Evolutionary conservation across 2,329 filamentous ascomycete species (phyloP).

Genomic region (Epichloe hybrida): DNA sequence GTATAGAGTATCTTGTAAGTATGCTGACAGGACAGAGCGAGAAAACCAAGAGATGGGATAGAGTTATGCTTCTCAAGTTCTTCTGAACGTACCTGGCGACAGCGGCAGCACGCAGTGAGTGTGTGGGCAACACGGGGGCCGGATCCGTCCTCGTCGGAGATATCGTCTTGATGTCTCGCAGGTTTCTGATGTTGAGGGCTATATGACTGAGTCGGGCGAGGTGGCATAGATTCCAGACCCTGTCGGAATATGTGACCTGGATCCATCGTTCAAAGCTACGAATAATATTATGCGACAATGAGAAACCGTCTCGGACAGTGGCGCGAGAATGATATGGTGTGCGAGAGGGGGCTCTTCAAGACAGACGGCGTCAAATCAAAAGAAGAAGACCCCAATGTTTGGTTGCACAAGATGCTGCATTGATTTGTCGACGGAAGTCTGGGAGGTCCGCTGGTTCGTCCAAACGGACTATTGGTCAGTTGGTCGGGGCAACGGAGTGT

Average conservation of each 20-base stretch:
- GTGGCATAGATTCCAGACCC: conserved; percentile 34
- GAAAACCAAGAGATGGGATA: background rate
- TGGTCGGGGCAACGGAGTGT: background rate
- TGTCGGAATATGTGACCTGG: conserved; percentile 45
- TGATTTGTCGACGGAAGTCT: background rate
- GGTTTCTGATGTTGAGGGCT: conserved; percentile 19
- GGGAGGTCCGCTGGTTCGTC: background rate
- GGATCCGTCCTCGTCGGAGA: conserved; percentile 35
- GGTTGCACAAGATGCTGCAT: background rate
- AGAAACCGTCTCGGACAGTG: background rate
- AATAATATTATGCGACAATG: background rate
- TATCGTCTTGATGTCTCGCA: conserved; percentile 24
- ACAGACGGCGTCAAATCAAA: conserved; percentile 3
- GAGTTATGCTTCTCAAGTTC: background rate
- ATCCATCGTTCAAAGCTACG: conserved; percentile 33
- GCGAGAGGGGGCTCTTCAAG: background rate
- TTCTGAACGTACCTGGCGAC: conserved; percentile 50
- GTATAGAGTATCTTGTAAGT: conserved; percentile 6
- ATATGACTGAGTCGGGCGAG: conserved; percentile 21
- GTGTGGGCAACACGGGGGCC: conserved; percentile 61
- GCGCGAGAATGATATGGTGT: background rate
- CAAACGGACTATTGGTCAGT: background rate
- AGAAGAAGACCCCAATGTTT: background rate
- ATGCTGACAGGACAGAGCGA: background rate
- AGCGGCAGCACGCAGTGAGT: conserved; percentile 66